phyloP scores from a whole-genome alignment of 495 filamentous ascomycete genomes.

The Margaritispora aquatica region DNA sequence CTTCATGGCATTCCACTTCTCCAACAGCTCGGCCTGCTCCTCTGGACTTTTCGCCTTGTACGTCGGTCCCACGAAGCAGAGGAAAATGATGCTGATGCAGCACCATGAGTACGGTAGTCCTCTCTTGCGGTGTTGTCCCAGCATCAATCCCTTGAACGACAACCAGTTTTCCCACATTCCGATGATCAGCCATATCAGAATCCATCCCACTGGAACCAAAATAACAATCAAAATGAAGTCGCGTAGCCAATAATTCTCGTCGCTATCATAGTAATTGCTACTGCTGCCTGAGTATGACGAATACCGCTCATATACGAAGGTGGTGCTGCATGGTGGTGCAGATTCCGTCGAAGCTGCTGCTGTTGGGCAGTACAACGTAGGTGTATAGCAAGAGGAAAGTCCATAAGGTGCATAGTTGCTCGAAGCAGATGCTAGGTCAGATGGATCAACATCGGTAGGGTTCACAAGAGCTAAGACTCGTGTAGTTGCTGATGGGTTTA shows the following conservation, averaged over 20 bases:
- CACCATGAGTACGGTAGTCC: constrained; percentile 44
- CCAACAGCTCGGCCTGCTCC: constrained; percentile 34
- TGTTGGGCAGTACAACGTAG: constrained; percentile 9
- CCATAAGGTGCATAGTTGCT: constrained; percentile 6
- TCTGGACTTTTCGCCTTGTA: constrained; percentile 31
- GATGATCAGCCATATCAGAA: constrained; percentile 34
- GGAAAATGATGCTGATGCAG: constrained; percentile 33
- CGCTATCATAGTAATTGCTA: constrained; percentile 7
- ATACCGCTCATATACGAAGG: neutral
- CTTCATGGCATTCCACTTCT: constrained; percentile 38
- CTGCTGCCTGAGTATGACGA: neutral
- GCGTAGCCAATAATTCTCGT: constrained; percentile 19
- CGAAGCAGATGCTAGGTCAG: constrained; percentile 4
- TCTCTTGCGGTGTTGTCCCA: constrained; percentile 39
- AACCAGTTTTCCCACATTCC: constrained; percentile 44
- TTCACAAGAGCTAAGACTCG: constrained; percentile 21
- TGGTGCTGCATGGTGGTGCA: constrained; percentile 11
- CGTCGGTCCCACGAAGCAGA: constrained; percentile 35
- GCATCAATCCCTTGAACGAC: constrained; percentile 47
- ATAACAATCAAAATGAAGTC: constrained; percentile 33
- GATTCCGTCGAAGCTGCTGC: constrained; percentile 10
- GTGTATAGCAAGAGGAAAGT: constrained; percentile 9
- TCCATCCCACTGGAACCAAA: constrained; percentile 25
- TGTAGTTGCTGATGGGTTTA: constrained; percentile 29
- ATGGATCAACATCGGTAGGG: constrained; percentile 15